Conservation (phyloP, 352 stramenopile genomes). For the Pythium rishiriense region DNA sequence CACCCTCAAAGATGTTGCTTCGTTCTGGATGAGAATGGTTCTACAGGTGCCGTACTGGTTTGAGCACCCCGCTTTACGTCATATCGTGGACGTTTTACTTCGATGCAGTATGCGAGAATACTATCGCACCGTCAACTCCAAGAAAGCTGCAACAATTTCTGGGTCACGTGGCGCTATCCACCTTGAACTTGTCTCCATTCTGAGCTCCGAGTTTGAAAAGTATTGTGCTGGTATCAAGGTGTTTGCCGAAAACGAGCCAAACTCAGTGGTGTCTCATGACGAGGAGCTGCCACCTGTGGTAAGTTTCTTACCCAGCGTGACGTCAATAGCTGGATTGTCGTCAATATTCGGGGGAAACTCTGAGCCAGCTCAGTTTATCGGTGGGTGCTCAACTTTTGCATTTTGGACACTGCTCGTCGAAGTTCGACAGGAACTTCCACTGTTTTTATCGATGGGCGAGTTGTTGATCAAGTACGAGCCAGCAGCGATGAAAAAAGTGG, state of each 20-base stretch:
- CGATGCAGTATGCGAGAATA: conserved; percentile 60
- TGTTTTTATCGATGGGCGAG: conserved; percentile 66
- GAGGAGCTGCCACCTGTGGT: conserved; percentile 38
- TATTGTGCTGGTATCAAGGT: conserved; percentile 24
- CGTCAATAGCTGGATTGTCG: conserved; percentile 44
- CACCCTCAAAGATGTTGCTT: conserved; percentile 38
- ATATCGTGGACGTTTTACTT: conserved; percentile 68
- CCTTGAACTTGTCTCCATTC: conserved; percentile 20
- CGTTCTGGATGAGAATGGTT: conserved; percentile 65
- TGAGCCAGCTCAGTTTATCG: conserved; percentile 67
- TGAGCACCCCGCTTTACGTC: conserved; percentile 66
- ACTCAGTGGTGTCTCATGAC: conserved; percentile 30
- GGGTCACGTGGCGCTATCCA: conserved; percentile 19
- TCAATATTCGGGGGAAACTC: conserved; percentile 67
- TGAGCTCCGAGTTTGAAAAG: conserved; percentile 16
- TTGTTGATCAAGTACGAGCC: conserved; percentile 78
- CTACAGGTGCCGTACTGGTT: conserved; percentile 80
- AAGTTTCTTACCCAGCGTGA: conserved; percentile 61
- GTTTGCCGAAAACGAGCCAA: conserved; percentile 9
- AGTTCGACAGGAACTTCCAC: conserved; percentile 69
- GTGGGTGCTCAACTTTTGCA: conserved; percentile 60
- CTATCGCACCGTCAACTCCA: conserved; percentile 16
- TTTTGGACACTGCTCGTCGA: conserved; percentile 73
- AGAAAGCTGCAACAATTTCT: conserved; percentile 10
- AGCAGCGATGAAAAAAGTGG: conserved; percentile 75